Conservation (phyloP, 352 stramenopile species). For the Phytophthora podocarpi region DNA sequence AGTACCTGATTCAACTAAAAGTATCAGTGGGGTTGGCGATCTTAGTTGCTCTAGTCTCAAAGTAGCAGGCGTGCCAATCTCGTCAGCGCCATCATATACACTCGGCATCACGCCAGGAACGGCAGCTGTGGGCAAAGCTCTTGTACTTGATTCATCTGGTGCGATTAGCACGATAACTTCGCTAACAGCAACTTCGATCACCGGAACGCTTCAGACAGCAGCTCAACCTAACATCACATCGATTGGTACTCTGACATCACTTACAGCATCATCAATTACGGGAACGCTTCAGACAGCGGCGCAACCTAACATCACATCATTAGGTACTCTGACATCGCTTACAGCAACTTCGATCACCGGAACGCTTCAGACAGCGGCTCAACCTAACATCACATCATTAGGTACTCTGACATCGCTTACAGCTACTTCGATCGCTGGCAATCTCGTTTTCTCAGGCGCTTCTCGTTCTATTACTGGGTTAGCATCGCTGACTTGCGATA, state of each 20-base stretch:
- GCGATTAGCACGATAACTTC: too few relatives aligned
- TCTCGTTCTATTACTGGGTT: too few relatives aligned
- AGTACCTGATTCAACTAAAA: too few relatives aligned
- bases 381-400: not conserved
- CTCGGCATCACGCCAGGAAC: not conserved
- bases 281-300: not conserved
- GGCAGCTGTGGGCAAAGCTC: not conserved
- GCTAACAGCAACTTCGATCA: not conserved
- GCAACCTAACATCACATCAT: not conserved
- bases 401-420: not conserved
- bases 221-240: not conserved
- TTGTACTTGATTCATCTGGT: not conserved
- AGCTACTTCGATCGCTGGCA: not conserved
- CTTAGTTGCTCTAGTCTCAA: not conserved
- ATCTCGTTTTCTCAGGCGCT: too few relatives aligned
- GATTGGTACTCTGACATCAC: not conserved
- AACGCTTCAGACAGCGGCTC: not conserved
- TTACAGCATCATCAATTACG: not conserved
- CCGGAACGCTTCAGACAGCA: not conserved
- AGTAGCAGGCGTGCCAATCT: not conserved
- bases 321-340: not conserved
- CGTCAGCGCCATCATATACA: not conserved
- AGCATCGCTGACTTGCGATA: conserved; percentile 6
- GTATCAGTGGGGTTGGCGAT: not conserved
- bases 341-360: not conserved